These are phyloP conservation scores for Russula ochroleuca DNA, from an alignment of 768 basidiomycete genomes.

Conservation along the genomic window DNA sequence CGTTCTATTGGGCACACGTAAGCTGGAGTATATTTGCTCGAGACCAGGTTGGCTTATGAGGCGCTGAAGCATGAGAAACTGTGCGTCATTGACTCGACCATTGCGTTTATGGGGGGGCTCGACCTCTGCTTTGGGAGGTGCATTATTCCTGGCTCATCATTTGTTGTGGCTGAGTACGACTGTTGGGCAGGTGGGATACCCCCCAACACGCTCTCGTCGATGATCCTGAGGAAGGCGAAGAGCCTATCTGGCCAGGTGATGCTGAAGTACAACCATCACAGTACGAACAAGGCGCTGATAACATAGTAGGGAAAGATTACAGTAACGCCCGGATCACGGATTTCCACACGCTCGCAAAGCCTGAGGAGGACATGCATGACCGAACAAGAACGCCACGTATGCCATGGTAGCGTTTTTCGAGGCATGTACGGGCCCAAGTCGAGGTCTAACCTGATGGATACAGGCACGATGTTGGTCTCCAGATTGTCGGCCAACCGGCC, in stretches of 20 bases:
- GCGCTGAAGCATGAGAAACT: conserved; percentile 84
- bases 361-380: conserved; percentile 94
- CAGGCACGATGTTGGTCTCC: conserved; percentile 96
- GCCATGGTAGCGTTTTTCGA: conserved; percentile 66
- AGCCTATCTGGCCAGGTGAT: conserved; percentile 82
- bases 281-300: neutral
- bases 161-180: conserved; percentile 13
- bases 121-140: conserved; percentile 90
- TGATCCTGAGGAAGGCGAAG: conserved; percentile 62
- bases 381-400: conserved; percentile 84
- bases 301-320: conserved; percentile 81
- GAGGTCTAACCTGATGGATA: neutral
- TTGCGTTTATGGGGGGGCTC: conserved; percentile 96
- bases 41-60: conserved; percentile 8
- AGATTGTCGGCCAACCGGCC: conserved; percentile 94
- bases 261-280: conserved; percentile 10
- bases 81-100: conserved; percentile 94
- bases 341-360: conserved; percentile 82
- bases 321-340: conserved; percentile 85
- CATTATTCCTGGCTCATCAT: neutral
- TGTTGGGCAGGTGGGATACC: conserved; percentile 77
- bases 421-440: conserved; percentile 28
- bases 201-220: conserved; percentile 89
- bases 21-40: conserved; percentile 30
- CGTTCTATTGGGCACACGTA: conserved; percentile 98